These are phyloP conservation scores for Serendipita vermifera DNA, from an alignment of 768 basidiomycete species.

Conservation along the genomic window DNA sequence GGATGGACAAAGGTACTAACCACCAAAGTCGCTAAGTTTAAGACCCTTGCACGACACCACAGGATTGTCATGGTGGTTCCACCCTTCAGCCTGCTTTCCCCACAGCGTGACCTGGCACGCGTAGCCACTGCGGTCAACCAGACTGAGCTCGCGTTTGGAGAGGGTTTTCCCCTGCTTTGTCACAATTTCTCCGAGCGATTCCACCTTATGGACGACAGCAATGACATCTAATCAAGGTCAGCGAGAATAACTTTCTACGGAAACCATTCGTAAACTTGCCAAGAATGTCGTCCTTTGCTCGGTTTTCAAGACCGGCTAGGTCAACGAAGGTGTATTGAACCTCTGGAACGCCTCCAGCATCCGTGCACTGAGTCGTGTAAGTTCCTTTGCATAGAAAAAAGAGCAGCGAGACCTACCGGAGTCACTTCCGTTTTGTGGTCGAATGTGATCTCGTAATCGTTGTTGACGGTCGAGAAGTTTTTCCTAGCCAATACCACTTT, in stretches of 20 bases:
- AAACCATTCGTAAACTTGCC: conserved; percentile 34
- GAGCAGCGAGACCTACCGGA: conserved; percentile 40
- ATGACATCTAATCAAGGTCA: conserved; percentile 54
- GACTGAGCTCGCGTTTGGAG: conserved; percentile 73
- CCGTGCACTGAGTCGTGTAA: conserved; percentile 50
- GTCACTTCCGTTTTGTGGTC: conserved; percentile 74
- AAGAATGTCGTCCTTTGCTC: conserved; percentile 68
- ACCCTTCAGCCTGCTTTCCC: conserved; percentile 90
- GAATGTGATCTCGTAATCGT: conserved; percentile 88
- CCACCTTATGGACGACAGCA: conserved; percentile 68
- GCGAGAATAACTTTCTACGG: neutral
- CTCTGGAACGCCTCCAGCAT: conserved; percentile 59
- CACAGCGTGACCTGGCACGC: conserved; percentile 81
- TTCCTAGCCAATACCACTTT: conserved; percentile 93
- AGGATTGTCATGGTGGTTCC: conserved; percentile 41
- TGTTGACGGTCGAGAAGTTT: conserved; percentile 79
- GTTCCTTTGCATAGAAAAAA: neutral
- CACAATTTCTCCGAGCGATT: conserved; percentile 53
- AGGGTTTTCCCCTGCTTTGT: conserved; percentile 72
- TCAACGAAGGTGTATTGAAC: conserved; percentile 74
- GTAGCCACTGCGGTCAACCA: conserved; percentile 73
- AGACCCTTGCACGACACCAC: conserved; percentile 91
- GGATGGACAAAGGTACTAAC: conserved; percentile 25
- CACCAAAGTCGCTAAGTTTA: conserved; percentile 84
- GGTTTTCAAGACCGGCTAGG: conserved; percentile 45